Base-by-base conservation (phyloP, 495 filamentous ascomycete species). In the Hypomontagnella submonticulosa region DNA sequence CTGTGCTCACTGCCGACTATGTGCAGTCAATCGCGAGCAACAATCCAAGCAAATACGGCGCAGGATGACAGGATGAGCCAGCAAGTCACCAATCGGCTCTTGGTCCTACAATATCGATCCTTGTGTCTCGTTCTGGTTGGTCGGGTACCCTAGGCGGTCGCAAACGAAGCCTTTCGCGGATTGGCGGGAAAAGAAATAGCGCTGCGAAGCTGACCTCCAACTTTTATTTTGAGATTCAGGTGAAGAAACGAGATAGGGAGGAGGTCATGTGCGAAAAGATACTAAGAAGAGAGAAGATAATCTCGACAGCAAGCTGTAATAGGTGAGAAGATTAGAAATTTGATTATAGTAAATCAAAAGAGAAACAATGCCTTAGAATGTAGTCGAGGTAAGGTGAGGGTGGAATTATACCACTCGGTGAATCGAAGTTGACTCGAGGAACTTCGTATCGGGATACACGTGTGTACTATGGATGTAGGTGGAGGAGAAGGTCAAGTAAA, bases 141-240 rank as follows among this genome's bases (percentile, higher is more conserved):
- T 36, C 56, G 50, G 13, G 37, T 60, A 12, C n/a, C 11, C 50
- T 57, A 23, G 58, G 49, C 43, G 18, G 49, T 56, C 43, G 36
- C 55, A 46, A 63, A 56, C 27, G 56, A 56, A 64, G 55, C 32
- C 34, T 48, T 61, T 55, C 37, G 49, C 51, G 47, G 64, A 57
- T 61, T 58, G 58, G 59, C 40, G 59, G 65, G 40, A 48, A 59
- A 63, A 61, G 47, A 63, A 68, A 63, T 63, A 63, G 59, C 65
- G 65, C 60, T 54, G 65, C 54, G 43, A 62, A 68, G 66, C 66
- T 69, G 66, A 69, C 66, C 60, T 64, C 66, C 60, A 63, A 69
- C 54, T 59, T 41, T 58, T 54, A n/a, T 58, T 12, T 20, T 60
- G 57, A 33, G 40, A 67, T 61, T 20, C 41, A 55, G 62, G 33